phyloP scores from a whole-genome alignment of 768 basidiomycete genomes.

The Kondoa malvinella region DNA sequence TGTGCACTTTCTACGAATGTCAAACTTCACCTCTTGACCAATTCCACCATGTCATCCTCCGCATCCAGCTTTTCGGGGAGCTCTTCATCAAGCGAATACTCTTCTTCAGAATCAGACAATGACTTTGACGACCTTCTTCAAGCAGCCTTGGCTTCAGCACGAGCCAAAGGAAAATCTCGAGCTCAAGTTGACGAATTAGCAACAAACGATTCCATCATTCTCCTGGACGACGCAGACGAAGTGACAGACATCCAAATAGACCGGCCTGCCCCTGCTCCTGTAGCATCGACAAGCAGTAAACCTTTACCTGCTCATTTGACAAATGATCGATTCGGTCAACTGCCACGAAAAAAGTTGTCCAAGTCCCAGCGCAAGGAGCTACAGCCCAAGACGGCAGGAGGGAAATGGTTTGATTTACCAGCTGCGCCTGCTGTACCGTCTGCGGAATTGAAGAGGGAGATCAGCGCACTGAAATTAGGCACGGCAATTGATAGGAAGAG shows the following conservation, averaged over 20 bases:
- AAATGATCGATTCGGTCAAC: slow-evolving; percentile 43
- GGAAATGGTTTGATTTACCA: slow-evolving; percentile 75
- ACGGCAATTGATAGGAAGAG: slow-evolving; percentile 83
- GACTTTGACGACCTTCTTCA: slow-evolving; percentile 1
- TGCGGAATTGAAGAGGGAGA: slow-evolving; percentile 62
- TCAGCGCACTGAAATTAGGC: slow-evolving; percentile 66
- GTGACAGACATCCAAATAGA: neutral
- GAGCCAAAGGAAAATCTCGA: slow-evolving; percentile 6
- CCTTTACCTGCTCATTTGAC: neutral
- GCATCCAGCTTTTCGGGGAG: neutral
- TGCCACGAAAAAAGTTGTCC: slow-evolving; percentile 37
- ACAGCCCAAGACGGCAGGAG: slow-evolving; percentile 54
- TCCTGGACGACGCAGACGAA: neutral
- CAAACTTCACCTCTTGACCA: neutral
- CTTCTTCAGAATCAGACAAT: slow-evolving; percentile 41
- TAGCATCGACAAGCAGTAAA: neutral
- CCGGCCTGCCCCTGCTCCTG: neutral
- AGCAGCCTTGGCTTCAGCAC: neutral
- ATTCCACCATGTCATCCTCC: neutral
- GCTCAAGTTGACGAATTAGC: neutral
- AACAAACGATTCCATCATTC: slow-evolving; percentile 10
- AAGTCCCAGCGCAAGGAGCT: slow-evolving; percentile 58
- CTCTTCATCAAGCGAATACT: neutral
- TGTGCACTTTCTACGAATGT: neutral
- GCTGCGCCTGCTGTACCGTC: slow-evolving; percentile 57